These are phyloP conservation scores for Flaveria brownii DNA, from an alignment of 129 eudicot species.

Conservation along the genomic window DNA sequence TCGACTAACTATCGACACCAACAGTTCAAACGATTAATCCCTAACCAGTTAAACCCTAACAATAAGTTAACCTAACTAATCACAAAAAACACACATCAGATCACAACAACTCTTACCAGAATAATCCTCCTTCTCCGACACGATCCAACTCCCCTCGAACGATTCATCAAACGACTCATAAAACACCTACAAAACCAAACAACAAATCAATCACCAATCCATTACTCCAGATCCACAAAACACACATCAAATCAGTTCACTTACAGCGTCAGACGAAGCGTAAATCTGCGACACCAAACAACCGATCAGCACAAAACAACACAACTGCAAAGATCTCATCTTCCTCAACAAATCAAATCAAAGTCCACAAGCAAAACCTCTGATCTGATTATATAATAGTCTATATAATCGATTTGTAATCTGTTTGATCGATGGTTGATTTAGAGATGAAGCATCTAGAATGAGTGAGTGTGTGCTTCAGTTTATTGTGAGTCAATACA, in stretches of 20 bases:
- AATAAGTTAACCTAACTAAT: not conserved
- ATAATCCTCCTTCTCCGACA: slow-evolving; percentile 76
- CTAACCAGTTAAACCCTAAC: not conserved
- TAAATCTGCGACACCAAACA: slow-evolving; percentile 53
- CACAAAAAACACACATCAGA: not conserved
- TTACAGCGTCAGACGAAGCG: slow-evolving; percentile 70
- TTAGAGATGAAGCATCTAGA: slow-evolving; percentile 12
- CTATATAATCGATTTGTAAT: too few species aligned
- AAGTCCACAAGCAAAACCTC: not conserved
- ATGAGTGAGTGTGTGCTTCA: not conserved
- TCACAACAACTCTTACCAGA: slow-evolving; percentile 46
- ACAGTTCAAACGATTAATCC: slow-evolving; percentile 1
- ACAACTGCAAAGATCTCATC: slow-evolving; percentile 34
- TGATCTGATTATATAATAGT: too few species aligned
- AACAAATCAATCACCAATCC: slow-evolving; percentile 12
- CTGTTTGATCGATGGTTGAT: not conserved
- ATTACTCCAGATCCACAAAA: slow-evolving; percentile 13
- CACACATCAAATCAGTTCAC: slow-evolving; percentile 17
- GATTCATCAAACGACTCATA: slow-evolving; percentile 77
- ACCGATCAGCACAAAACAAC: slow-evolving; percentile 43
- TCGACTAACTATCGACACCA: not conserved
- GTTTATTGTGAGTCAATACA: not conserved
- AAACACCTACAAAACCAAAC: slow-evolving; percentile 42
- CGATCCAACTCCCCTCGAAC: slow-evolving; percentile 86
- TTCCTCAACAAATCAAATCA: slow-evolving; percentile 26